Evolutionary conservation across 2,329 filamentous ascomycete genomes (phyloP), one percentile per base, ranked within the genome.

Genomic region (Hymenoscyphus scutula): DNA sequence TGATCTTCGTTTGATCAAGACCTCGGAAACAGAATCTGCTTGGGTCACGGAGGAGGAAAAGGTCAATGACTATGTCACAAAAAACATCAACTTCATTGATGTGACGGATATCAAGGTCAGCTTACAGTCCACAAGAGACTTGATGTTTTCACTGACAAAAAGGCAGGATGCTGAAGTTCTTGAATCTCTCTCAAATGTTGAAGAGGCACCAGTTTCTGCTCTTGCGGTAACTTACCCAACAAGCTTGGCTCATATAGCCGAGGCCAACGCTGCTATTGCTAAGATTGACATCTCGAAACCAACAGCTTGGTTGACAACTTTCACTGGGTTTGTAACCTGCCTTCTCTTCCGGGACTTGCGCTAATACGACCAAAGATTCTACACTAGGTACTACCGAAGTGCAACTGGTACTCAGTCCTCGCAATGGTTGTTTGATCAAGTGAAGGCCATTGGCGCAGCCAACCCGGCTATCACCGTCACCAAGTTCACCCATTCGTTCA

Each of bases 61-160:
- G 56, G 59, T 64, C 32, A 53, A 51, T 23, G 25, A 64, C 17
- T 64, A 64, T 53, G 58, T 62, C 17, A 37, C 64, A 3, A 65
- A 65, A 60, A 62, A 62, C 23, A 62, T 63, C 34, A 56, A 61
- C 11, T 65, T 67, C 56, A 62, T 67, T 54, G 65, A 67, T 54
- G 58, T 65, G 48, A 67, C 65, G 1, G 60, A 64, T 51, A 63
- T 66, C 45, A 55, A 64, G 57, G 62, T 64, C 25, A n/a, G n/a
- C n/a, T n/a, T n/a, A n/a, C n/a, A n/a, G n/a, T n/a, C n/a, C n/a
- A n/a, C n/a, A n/a, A n/a, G n/a, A n/a, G n/a, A n/a, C n/a, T n/a
- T n/a, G n/a, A n/a, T n/a, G n/a, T n/a, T 32, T 13, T 54, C 25
- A 17, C 29, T 41, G 27, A 59, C 27, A 17, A 11, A 23, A 30